Evolutionary conservation across 2,329 filamentous ascomycete species (phyloP).

Genomic region (Neurospora sp.): DNA sequence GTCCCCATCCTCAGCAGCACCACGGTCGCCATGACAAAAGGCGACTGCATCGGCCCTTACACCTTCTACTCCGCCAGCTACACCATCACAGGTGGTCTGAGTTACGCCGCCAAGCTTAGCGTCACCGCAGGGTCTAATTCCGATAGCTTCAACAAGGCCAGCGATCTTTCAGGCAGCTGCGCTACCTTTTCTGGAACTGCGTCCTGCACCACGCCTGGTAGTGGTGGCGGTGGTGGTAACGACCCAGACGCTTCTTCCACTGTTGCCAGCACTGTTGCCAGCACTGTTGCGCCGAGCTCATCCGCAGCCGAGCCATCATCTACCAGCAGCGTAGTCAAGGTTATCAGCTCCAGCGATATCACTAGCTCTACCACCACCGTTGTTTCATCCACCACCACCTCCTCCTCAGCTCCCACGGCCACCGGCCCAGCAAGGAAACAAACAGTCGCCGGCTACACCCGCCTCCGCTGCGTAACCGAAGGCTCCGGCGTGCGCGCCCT

Average conservation of each 20-base stretch:
- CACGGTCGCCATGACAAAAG: constrained; percentile 31
- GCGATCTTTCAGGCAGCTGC: constrained; percentile 35
- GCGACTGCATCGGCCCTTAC: constrained; percentile 36
- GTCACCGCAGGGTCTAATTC: constrained; percentile 31
- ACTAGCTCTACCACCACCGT: constrained; percentile 5
- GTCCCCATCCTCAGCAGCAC: constrained; percentile 31
- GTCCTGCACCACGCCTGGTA: constrained; percentile 14
- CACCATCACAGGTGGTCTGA: constrained; percentile 33
- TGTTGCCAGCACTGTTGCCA: constrained; percentile 10
- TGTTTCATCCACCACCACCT: constrained; percentile 8
- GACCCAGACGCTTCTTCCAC: constrained; percentile 13
- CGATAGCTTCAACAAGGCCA: constrained; percentile 40
- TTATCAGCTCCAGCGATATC: constrained; percentile 8
- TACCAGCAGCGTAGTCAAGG: not conserved
- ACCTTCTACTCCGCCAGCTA: constrained; percentile 36
- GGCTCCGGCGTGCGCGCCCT: constrained; percentile 34
- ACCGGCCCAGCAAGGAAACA: constrained; percentile 27
- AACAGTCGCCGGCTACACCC: constrained; percentile 32
- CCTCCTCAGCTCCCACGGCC: constrained; percentile 18
- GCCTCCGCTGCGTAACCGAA: constrained; percentile 41
- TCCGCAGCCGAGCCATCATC: constrained; percentile 4
- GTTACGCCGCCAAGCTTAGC: constrained; percentile 36
- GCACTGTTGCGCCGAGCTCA: constrained; percentile 6
- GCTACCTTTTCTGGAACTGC: constrained; percentile 28
- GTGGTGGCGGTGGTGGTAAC: constrained; percentile 6